A percentile compares a stretch with the other conserved stretches of the same genome.
These are phyloP conservation scores for Simmondsia chinensis DNA, from an alignment of 148 eudicot species.

Conservation along the genomic window DNA sequence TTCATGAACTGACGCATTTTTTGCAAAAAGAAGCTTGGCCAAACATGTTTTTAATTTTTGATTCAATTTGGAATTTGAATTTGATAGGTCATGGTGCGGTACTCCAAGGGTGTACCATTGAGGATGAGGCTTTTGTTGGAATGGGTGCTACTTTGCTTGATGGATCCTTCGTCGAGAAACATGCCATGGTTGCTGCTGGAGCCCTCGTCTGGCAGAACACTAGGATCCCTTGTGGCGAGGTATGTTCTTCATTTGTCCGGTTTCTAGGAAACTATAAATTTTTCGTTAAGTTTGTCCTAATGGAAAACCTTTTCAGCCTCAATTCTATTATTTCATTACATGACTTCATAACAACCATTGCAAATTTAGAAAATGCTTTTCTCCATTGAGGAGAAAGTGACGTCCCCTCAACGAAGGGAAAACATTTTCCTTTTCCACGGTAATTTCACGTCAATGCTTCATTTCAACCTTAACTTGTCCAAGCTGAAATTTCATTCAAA, in stretches of 20 bases:
- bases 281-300: not conserved
- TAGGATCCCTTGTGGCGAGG: constrained; percentile 49
- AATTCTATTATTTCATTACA: not conserved
- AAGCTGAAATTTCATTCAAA: too few relatives aligned
- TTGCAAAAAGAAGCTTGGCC: too few relatives aligned
- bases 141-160: constrained; percentile 87
- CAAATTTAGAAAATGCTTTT: too few relatives aligned
- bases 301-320: not conserved
- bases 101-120: constrained; percentile 74
- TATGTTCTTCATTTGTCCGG: constrained; percentile 1
- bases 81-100: constrained; percentile 74
- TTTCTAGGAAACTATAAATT: not conserved
- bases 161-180: constrained; percentile 64
- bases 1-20: too few relatives aligned
- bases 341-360: too few relatives aligned
- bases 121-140: constrained; percentile 84
- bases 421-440: too few relatives aligned
- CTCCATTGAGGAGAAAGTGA: too few relatives aligned
- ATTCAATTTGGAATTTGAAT: constrained; percentile 13
- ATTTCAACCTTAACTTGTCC: too few relatives aligned
- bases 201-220: constrained; percentile 69
- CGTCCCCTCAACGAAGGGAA: too few relatives aligned
- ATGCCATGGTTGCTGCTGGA: constrained; percentile 88
- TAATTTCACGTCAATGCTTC: too few relatives aligned
- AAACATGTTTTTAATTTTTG: too few relatives aligned